Percentiles rank a stretch among this genome's conserved stretches.
Evolutionary conservation across 73 alveolate genomes (phyloP).

Genomic region (Paramecium caudatum): DNA sequence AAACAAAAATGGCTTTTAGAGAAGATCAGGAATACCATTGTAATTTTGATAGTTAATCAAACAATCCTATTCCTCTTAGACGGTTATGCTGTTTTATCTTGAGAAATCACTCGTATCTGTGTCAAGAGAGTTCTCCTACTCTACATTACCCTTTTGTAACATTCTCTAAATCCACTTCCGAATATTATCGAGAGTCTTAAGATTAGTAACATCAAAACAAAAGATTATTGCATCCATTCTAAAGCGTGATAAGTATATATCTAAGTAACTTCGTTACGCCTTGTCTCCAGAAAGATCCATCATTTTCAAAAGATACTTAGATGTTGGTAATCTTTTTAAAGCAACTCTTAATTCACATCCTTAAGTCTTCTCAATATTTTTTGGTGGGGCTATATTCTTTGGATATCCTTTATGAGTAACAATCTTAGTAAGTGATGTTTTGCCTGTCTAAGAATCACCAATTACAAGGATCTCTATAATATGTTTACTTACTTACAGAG

Average conservation of each 20-base stretch:
- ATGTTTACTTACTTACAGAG: background rate
- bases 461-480: background rate
- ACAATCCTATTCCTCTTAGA: slow-evolving; percentile 23
- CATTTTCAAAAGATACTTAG: background rate
- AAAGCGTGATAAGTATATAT: background rate
- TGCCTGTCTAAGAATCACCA: slow-evolving; percentile 34
- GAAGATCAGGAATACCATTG: background rate
- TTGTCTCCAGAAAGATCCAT: slow-evolving; percentile 27
- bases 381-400: background rate
- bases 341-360: slow-evolving; percentile 16
- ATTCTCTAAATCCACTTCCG: background rate
- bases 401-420: slow-evolving; percentile 8
- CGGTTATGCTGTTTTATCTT: background rate
- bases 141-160: background rate
- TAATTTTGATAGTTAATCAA: background rate
- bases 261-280: slow-evolving; percentile 17
- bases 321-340: background rate
- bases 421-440: background rate
- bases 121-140: background rate
- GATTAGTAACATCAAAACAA: slow-evolving; percentile 38
- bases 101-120: background rate
- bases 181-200: background rate
- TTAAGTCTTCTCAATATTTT: background rate
- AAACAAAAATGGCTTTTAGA: background rate
- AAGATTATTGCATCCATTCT: background rate